phyloP scores from a whole-genome alignment of 2,329 filamentous ascomycete species.

The Claviceps africana region DNA sequence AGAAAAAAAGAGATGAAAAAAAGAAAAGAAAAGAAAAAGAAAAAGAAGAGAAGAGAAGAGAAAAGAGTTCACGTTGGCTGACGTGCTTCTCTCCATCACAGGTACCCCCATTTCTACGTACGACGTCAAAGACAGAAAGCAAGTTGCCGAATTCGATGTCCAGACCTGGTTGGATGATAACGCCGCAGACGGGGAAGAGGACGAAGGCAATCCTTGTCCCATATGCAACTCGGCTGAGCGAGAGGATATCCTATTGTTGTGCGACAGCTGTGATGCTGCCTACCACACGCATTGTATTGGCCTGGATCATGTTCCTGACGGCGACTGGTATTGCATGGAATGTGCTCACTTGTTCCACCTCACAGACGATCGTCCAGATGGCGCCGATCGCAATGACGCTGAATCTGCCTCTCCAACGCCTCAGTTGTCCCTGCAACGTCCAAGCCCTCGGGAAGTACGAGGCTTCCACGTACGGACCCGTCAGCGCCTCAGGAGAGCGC shows the following conservation, averaged over 20 bases:
- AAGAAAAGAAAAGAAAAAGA: too few relatives aligned
- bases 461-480: slow-evolving; percentile 36
- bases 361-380: slow-evolving; percentile 17
- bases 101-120: slow-evolving; percentile 44
- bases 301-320: slow-evolving; percentile 59
- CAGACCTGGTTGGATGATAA: slow-evolving; percentile 57
- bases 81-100: slow-evolving; percentile 14
- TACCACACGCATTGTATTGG: slow-evolving; percentile 91
- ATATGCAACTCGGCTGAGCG: slow-evolving; percentile 71
- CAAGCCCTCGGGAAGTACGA: slow-evolving; percentile 18
- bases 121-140: slow-evolving; percentile 66
- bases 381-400: slow-evolving; percentile 17
- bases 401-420: slow-evolving; percentile 19
- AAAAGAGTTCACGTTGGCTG: neutral
- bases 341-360: slow-evolving; percentile 44
- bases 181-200: slow-evolving; percentile 53
- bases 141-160: slow-evolving; percentile 81
- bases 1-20: neutral
- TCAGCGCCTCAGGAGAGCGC: slow-evolving; percentile 40
- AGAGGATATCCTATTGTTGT: slow-evolving; percentile 74
- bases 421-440: slow-evolving; percentile 15
- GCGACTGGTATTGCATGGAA: slow-evolving; percentile 82
- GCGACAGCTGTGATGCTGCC: slow-evolving; percentile 77
- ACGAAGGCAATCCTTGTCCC: slow-evolving; percentile 59
- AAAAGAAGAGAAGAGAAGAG: too few relatives aligned